These are phyloP conservation scores for Fraxinus sp. DNA, from an alignment of 305 asterid genomes.

Conservation along the genomic window DNA sequence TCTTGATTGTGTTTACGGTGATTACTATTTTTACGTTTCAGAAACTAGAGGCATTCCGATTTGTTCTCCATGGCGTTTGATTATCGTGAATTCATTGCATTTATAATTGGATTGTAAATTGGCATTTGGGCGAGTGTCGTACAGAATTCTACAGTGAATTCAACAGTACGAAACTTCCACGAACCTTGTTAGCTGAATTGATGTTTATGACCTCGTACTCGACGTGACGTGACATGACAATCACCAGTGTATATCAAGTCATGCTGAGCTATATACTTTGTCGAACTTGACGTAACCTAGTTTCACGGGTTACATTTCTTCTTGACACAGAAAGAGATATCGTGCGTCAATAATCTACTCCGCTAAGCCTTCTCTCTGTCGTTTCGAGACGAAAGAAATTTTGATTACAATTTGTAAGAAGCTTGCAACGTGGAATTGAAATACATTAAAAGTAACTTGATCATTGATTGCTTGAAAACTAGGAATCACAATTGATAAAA, in stretches of 20 bases:
- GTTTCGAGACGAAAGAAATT: too few species aligned
- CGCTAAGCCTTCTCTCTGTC: too few species aligned
- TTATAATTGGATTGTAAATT: background rate
- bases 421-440: too few species aligned
- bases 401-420: too few species aligned
- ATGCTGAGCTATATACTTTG: background rate
- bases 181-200: background rate
- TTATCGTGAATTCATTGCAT: background rate
- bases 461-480: too few species aligned
- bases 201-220: background rate
- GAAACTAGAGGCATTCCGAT: slow-evolving; percentile 27
- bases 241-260: background rate
- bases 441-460: too few species aligned
- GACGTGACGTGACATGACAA: background rate
- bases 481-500: too few species aligned
- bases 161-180: background rate
- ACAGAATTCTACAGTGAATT: background rate
- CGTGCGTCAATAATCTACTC: too few species aligned
- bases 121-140: background rate
- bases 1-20: slow-evolving; percentile 26
- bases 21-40: slow-evolving; percentile 17
- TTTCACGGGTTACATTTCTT: too few species aligned
- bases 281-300: background rate
- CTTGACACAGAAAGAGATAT: too few species aligned
- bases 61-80: slow-evolving; percentile 22